Evolutionary conservation across 371 early-diverging fungal species (phyloP), one percentile per base, ranked within the genome.

Genomic region (Mucor velutinosus): DNA sequence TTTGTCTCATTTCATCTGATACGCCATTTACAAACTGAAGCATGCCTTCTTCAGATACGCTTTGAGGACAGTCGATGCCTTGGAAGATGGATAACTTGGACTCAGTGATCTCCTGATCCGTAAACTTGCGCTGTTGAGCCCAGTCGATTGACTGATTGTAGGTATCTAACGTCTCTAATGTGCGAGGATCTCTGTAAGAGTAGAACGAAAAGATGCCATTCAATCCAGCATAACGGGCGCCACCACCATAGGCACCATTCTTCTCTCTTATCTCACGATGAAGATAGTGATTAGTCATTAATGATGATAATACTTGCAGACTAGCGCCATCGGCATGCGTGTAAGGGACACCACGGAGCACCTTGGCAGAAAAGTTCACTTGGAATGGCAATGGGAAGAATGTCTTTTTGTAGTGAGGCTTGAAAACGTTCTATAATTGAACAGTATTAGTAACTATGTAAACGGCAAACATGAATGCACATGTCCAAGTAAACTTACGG

Each of bases 181-280:
- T 86, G 65, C 87, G 83, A 17, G 98, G 98, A 72, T 98, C 98
- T 58, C 98, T 89, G 81, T 98, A 98, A 14, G 96, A 94, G 66
- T 86, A 94, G 79, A 97, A 94, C 2, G 93, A 89, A 64, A 97
- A 91, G 5, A 93, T 66, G 11, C 97, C 97, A 37, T 87, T 89
- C 4, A 89, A 70, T 2, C 92, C 78, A 19, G 86, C 84, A 79
- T 90, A 95, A 1, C 80, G 69, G 2, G 95, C 91, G 35, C 96
- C 95, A 21, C 94, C 97, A 17, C 97, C 97, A 77, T 98, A 98
- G 7, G 98, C 98, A 33, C 98, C 98, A 68, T 94, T 94, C 87
- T 93, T 95, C 75, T 98, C 98, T 69, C 98, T 91, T 49, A 98
- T 92, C 78, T 97, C 96, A 27, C 92, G 90, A 76, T 98, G 98